Evolutionary conservation across 805 yeast species (phyloP).

Genomic region (Spathaspora girioi): DNA sequence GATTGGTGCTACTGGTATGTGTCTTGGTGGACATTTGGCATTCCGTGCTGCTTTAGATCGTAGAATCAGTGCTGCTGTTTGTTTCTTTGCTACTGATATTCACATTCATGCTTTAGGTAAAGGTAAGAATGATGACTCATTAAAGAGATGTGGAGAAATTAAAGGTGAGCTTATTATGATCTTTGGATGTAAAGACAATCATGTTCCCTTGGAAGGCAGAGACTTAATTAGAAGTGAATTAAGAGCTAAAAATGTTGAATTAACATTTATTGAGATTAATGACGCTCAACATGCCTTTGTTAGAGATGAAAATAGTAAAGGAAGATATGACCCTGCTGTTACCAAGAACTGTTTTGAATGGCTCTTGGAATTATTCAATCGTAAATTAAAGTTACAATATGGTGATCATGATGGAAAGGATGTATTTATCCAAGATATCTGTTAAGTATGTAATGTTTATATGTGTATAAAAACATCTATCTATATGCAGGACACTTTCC

Average conservation of each 20-base stretch:
- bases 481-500: neutral
- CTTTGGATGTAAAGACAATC: conserved; percentile 76
- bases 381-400: conserved; percentile 61
- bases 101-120: conserved; percentile 65
- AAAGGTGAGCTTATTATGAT: conserved; percentile 62
- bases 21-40: conserved; percentile 81
- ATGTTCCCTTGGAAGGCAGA: conserved; percentile 75
- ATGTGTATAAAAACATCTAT: neutral
- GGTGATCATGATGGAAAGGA: conserved; percentile 58
- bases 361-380: conserved; percentile 65
- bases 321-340: conserved; percentile 77
- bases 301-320: conserved; percentile 74
- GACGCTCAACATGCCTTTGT: conserved; percentile 85
- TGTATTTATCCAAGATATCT: conserved; percentile 56
- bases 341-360: conserved; percentile 66
- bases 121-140: conserved; percentile 63
- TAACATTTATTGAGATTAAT: conserved; percentile 70
- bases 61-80: conserved; percentile 62
- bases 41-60: conserved; percentile 64
- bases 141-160: conserved; percentile 52
- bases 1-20: conserved; percentile 84
- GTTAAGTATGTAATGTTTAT: conserved; percentile 30
- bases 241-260: conserved; percentile 55
- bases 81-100: conserved; percentile 80
- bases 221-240: conserved; percentile 62